Base-by-base conservation (phyloP, 257 asterid species). In the Solanum bulbocastanum region DNA sequence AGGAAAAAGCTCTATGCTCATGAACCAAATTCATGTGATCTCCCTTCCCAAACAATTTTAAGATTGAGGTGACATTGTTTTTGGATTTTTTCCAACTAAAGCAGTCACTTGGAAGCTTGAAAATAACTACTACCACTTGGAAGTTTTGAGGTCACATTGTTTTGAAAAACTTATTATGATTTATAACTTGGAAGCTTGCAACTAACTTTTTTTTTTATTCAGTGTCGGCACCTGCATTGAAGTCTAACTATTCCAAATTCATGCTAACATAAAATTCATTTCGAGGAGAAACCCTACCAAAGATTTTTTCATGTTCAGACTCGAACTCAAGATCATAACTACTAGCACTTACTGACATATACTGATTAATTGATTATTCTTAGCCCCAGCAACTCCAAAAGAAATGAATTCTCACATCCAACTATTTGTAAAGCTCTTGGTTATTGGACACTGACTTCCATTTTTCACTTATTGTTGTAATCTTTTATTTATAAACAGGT, bases 161-260 rank as follows among this genome's bases (percentile, higher is more conserved):
- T 7, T 56, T 56, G 65, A 20, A 56, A 20, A 7, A 6, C 10
- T 56, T 56, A 8, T 7, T 20, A 56, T 56, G 25, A 56, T 56
- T 16, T 52, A 52, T 16, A 6, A 52, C 62, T 52, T 16, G 62
- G 4, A 52, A 52, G 3, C 62, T 52, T 52, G 62, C 22, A 52
- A 52, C 10, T 18, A 52, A 3, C 0, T 52, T 2, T 5, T 40
- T 39, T 46, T 49, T 49, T 11, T 15, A 1, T 42, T 0, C 2
- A 6, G 6, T 44, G 52, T 44, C 52, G 6, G 33, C 12, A 44
- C 16, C 15, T 44, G 5, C 5, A 44, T 3, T 44, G 56, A 13
- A 44, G 56, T 12, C 2, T 44, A 13, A 44, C 18, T 44, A 44
- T 13, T 13, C 2, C 18, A 13, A 44, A 13, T 44, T 44, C 2